Evolutionary conservation across 2,329 filamentous ascomycete species (phyloP).

Genomic region (Pseudogymnoascus sp.): DNA sequence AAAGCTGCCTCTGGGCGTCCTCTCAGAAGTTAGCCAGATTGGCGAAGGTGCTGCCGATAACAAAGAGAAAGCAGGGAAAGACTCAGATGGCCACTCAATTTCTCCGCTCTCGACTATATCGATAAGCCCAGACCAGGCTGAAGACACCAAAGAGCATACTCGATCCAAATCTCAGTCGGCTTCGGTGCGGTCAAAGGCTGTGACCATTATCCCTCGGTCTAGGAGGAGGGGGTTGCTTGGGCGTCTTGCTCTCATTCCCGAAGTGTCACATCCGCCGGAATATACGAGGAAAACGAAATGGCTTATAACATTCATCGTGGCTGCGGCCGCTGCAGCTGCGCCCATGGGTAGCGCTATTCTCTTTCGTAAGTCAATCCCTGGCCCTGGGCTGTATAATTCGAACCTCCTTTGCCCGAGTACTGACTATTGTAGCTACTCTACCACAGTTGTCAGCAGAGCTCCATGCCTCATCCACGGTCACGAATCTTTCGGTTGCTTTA

Average conservation of each 20-base stretch:
- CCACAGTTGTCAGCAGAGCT: constrained; percentile 56
- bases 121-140: constrained; percentile 16
- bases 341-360: constrained; percentile 82
- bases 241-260: constrained; percentile 64
- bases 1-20: background rate
- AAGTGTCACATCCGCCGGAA: constrained; percentile 68
- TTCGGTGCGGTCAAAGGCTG: constrained; percentile 33
- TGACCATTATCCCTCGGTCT: constrained; percentile 37
- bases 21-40: background rate
- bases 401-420: constrained; percentile 6
- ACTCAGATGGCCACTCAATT: constrained; percentile 15
- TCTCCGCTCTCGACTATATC: constrained; percentile 17
- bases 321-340: constrained; percentile 67
- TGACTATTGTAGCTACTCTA: constrained; percentile 52
- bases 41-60: background rate
- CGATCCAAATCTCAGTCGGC: constrained; percentile 32
- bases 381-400: background rate
- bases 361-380: constrained; percentile 52
- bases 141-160: background rate
- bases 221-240: constrained; percentile 67
- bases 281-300: constrained; percentile 74
- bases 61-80: constrained; percentile 10
- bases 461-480: constrained; percentile 54
- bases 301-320: constrained; percentile 72
- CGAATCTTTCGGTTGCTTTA: constrained; percentile 68